Conservation (phyloP, 2,329 filamentous ascomycete species). For the Fusarium verticillioides region DNA sequence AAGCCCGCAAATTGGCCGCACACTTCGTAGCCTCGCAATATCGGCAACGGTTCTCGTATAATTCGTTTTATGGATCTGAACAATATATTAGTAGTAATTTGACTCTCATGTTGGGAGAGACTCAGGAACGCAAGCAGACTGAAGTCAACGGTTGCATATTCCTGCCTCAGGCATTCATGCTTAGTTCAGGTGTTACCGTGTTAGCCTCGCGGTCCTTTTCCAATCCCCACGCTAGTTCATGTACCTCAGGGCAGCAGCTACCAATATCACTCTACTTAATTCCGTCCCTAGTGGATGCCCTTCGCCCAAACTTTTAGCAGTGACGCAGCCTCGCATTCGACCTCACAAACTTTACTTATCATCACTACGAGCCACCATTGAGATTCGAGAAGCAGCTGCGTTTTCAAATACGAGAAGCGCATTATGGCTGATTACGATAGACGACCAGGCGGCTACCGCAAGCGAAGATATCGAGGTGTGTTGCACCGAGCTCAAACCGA, state of each 20-base stretch:
- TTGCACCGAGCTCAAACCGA: not conserved
- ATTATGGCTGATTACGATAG: constrained; percentile 68
- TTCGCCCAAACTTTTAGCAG: constrained; percentile 40
- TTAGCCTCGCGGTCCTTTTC: constrained; percentile 30
- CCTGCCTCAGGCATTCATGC: constrained; percentile 36
- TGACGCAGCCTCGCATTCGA: constrained; percentile 35
- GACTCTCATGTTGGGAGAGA: not conserved
- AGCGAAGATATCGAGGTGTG: constrained; percentile 82
- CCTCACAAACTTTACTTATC: constrained; percentile 19
- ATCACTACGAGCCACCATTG: constrained; percentile 19
- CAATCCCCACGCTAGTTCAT: constrained; percentile 35
- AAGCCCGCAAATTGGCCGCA: not conserved
- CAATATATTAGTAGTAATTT: not conserved
- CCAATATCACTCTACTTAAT: constrained; percentile 8
- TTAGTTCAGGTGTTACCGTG: constrained; percentile 12
- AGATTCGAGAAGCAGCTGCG: not conserved
- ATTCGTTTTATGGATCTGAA: not conserved
- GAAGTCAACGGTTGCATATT: not conserved
- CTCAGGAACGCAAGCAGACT: not conserved
- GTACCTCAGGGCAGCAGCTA: constrained; percentile 26
- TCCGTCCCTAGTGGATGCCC: constrained; percentile 28
- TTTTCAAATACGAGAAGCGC: constrained; percentile 20
- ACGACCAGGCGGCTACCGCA: constrained; percentile 70
- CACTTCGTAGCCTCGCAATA: not conserved
- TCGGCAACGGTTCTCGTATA: not conserved